These are phyloP conservation scores for Hemisphaericaspora nanyangensis DNA, from an alignment of 805 yeast genomes.

Conservation along the genomic window DNA sequence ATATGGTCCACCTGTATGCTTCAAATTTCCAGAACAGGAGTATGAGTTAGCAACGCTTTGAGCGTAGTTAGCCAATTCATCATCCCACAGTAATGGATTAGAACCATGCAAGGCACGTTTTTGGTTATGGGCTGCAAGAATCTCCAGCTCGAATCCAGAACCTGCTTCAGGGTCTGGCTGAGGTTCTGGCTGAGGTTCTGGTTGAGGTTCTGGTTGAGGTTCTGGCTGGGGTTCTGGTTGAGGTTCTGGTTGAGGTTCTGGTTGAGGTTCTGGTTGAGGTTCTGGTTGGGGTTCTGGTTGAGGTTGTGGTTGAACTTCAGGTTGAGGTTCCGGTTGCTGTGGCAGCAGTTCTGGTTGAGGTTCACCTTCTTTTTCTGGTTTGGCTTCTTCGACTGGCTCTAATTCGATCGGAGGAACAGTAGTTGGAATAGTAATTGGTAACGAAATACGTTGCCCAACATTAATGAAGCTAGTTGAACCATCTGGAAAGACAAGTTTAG, in stretches of 20 bases:
- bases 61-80: slow-evolving; percentile 29
- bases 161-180: slow-evolving; percentile 13
- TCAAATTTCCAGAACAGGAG: slow-evolving; percentile 56
- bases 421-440: slow-evolving; percentile 4
- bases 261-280: slow-evolving; percentile 9
- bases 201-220: slow-evolving; percentile 9
- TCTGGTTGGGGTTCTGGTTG: not conserved
- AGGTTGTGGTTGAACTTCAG: not conserved
- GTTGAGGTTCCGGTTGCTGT: slow-evolving; percentile 1
- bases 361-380: not conserved
- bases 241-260: not conserved
- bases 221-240: slow-evolving; percentile 3
- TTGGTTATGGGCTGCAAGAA: slow-evolving; percentile 32
- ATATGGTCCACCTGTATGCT: slow-evolving; percentile 63
- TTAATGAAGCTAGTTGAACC: slow-evolving; percentile 1
- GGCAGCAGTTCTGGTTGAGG: slow-evolving; percentile 4
- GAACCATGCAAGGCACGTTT: slow-evolving; percentile 36
- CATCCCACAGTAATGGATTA: slow-evolving; percentile 29
- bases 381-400: slow-evolving; percentile 3
- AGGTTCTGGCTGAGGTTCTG: slow-evolving; percentile 9
- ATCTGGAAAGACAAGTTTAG: slow-evolving; percentile 6
- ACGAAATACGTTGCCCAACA: not conserved
- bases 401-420: slow-evolving; percentile 9
- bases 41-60: slow-evolving; percentile 50
- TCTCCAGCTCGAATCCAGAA: slow-evolving; percentile 31